phyloP scores from a whole-genome alignment of 2,329 filamentous ascomycete species.

The Didymella glomerata region DNA sequence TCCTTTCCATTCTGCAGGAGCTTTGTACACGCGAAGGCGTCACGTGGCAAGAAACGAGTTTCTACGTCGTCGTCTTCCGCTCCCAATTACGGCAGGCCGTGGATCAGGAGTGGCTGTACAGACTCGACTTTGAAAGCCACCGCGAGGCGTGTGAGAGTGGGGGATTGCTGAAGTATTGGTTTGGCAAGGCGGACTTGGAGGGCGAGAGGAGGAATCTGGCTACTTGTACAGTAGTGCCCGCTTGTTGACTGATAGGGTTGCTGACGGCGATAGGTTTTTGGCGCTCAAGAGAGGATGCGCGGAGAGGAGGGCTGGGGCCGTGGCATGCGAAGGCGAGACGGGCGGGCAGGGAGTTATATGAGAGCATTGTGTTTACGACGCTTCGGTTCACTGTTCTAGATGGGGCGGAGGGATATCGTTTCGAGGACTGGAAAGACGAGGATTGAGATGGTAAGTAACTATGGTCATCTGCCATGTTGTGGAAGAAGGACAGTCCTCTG shows the following conservation, averaged over 20 bases:
- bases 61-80: conserved; percentile 87
- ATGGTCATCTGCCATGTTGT: no score
- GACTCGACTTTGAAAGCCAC: conserved; percentile 80
- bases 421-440: conserved; percentile 39
- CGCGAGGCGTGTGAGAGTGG: conserved; percentile 80
- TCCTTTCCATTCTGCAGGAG: conserved; percentile 66
- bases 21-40: conserved; percentile 58
- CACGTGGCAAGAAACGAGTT: conserved; percentile 68
- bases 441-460: conserved; percentile 10
- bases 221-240: no score
- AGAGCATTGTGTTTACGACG: conserved; percentile 53
- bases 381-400: conserved; percentile 70
- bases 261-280: no score
- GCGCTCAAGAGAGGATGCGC: conserved; percentile 66
- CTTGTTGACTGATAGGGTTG: no score
- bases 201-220: conserved; percentile 77
- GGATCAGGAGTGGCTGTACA: conserved; percentile 72
- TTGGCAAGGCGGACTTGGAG: conserved; percentile 70
- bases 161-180: conserved; percentile 93
- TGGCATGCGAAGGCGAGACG: conserved; percentile 64
- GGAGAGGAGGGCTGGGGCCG: conserved; percentile 66
- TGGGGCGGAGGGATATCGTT: conserved; percentile 67
- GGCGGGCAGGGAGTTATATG: conserved; percentile 59
- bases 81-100: conserved; percentile 74
- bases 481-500: no score